Percentiles rank a stretch among this genome's conserved stretches.
phyloP scores from a whole-genome alignment of 208 protist genomes.

The Vickermania ingenoplastis region DNA sequence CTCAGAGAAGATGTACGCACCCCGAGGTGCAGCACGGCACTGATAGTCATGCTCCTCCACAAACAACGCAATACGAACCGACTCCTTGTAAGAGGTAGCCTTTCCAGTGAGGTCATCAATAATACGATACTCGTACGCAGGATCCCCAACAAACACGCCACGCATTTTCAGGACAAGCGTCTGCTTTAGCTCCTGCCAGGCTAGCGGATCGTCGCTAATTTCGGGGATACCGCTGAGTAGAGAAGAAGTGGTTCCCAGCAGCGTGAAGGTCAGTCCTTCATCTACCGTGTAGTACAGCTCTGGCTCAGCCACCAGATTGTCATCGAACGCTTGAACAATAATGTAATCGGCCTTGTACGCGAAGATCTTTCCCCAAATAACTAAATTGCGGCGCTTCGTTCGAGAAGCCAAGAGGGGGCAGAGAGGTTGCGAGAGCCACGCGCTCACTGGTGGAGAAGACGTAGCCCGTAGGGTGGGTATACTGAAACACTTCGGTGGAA shows the following conservation, averaged over 20 bases:
- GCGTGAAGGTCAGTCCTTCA: conserved; percentile 66
- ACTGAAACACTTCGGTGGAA: conserved; percentile 27
- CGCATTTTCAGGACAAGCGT: conserved; percentile 52
- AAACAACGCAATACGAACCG: conserved; percentile 68
- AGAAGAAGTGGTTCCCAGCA: conserved; percentile 66
- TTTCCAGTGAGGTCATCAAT: conserved; percentile 16
- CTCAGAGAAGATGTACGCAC: conserved; percentile 53
- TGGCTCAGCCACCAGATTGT: conserved; percentile 62
- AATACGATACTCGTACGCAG: conserved; percentile 82
- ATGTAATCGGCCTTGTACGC: conserved; percentile 80
- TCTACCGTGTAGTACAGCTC: conserved; percentile 79
- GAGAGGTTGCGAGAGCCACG: conserved; percentile 53
- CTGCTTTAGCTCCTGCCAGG: conserved; percentile 52
- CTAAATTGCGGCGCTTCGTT: conserved; percentile 48
- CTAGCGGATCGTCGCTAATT: conserved; percentile 18
- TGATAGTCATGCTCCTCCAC: conserved; percentile 74
- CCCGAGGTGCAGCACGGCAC: conserved; percentile 75
- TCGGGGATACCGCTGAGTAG: conserved; percentile 20
- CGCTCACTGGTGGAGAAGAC: conserved; percentile 63
- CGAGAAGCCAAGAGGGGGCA: conserved; percentile 56
- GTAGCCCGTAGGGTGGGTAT: conserved; percentile 45
- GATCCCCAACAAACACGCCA: conserved; percentile 73
- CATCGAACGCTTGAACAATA: conserved; percentile 65
- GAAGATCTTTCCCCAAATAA: conserved; percentile 80
- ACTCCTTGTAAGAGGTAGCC: conserved; percentile 51